Evolutionary conservation across 345 rosid species (phyloP).

Genomic region (Moringa oleifera): DNA sequence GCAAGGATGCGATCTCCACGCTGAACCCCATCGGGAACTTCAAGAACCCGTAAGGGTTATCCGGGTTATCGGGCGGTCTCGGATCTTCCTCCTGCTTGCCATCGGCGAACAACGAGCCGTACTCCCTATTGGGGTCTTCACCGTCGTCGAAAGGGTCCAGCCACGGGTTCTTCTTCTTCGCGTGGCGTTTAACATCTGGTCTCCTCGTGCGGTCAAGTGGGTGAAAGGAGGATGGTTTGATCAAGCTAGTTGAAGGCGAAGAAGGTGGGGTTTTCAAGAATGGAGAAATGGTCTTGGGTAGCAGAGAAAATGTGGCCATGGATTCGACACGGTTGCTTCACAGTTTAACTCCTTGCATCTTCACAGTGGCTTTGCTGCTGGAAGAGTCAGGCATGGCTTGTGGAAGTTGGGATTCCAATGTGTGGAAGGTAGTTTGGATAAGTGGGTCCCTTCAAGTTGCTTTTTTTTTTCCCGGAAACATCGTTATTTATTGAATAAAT

Average conservation of each 20-base stretch:
- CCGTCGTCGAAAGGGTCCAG: constrained; percentile 79
- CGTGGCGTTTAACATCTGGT: constrained; percentile 22
- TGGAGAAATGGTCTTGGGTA: constrained; percentile 47
- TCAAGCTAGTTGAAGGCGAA: constrained; percentile 24
- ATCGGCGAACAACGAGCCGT: constrained; percentile 69
- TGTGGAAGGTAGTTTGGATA: constrained; percentile 57
- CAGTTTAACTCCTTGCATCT: background rate
- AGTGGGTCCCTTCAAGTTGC: constrained; percentile 44
- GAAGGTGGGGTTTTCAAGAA: constrained; percentile 43
- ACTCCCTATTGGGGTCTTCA: constrained; percentile 64
- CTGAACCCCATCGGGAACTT: constrained; percentile 77
- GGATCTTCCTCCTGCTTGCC: constrained; percentile 95
- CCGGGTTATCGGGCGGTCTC: constrained; percentile 68
- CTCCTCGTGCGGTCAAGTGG: constrained; percentile 25
- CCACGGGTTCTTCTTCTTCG: constrained; percentile 78
- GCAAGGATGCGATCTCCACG: constrained; percentile 75
- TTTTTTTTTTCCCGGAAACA: no score
- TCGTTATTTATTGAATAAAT: no score
- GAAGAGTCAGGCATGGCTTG: no score
- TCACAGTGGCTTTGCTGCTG: background rate
- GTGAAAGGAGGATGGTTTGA: constrained; percentile 32
- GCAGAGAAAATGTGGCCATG: constrained; percentile 52
- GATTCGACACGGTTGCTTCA: background rate
- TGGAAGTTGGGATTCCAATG: constrained; percentile 28
- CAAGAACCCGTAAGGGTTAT: constrained; percentile 83